Base-by-base conservation (phyloP, 441 rosid genomes). In the Omphalea diandra region DNA sequence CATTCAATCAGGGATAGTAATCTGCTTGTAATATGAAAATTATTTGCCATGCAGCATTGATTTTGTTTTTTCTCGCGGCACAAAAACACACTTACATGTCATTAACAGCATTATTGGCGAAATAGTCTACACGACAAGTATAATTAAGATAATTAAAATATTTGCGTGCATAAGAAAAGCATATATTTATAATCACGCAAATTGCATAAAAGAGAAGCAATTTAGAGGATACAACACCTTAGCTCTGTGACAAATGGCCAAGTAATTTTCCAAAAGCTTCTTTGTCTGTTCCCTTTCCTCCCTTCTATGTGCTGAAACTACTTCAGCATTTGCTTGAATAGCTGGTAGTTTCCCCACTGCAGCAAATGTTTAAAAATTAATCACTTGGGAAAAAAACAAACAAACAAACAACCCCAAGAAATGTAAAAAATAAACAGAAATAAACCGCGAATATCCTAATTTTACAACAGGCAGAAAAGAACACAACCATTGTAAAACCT, bases 271-370 rank as follows among this genome's bases (percentile, higher is more conserved):
- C 52, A 88, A 75, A 41, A 84, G 89, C 69, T 78, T 83, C 69
- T 65, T 70, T 69, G 76, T 74, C 74, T 73, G 73, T 26, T 81
- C 81, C 63, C 53, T 83, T 79, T 89, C 96, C 67, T 80, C 79
- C 65, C 67, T 80, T 80, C 96, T 82, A 64, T 75, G 79, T 15
- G 86, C 84, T 57, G 77, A 67, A 32, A 86, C 76, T 32, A 82
- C 84, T 72, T 78, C 81, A 15, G 49, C 70, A 75, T 68, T 90
- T 64, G 90, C 96, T 77, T 73, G 85, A 80, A 73, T 84, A 9
- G 83, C 96, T 0, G 91, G 93, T 47, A 90, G 63, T 72, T 82
- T 90, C 74, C 96, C 96, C 80, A 88, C 90, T 89, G 82, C 81
- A 73, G 33, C 10, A 52, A 57, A 66, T 17, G 5, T 40, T 11